Conservation (phyloP, 2,329 filamentous ascomycete genomes). For the Aspergillus ochraceoroseus region DNA sequence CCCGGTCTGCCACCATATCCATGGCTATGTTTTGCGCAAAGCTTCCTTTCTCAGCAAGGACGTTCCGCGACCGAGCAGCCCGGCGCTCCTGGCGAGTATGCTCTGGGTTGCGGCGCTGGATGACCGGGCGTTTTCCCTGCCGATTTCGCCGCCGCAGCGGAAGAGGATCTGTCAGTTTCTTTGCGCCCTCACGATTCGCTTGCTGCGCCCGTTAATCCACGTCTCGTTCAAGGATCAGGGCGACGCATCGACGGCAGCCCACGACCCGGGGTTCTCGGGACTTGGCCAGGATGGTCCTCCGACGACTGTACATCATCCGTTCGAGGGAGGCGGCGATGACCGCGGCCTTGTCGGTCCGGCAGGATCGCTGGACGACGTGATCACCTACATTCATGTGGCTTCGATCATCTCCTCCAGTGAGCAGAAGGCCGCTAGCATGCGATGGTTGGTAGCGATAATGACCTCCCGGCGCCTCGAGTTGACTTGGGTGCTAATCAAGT, state of each 20-base stretch:
- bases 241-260: constrained; percentile 34
- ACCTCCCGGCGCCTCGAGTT: neutral
- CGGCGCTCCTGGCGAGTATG: constrained; percentile 84
- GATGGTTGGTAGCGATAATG: constrained; percentile 54
- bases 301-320: constrained; percentile 54
- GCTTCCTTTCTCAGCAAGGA: constrained; percentile 77
- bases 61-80: constrained; percentile 73
- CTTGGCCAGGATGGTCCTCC: constrained; percentile 73
- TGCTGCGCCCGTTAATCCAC: constrained; percentile 83
- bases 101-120: constrained; percentile 96
- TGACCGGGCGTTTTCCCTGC: constrained; percentile 78
- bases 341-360: constrained; percentile 49
- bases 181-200: constrained; percentile 74
- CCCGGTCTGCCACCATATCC: constrained; percentile 82
- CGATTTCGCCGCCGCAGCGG: constrained; percentile 74
- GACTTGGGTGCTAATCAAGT: neutral
- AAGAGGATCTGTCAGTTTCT: constrained; percentile 84
- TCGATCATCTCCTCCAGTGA: constrained; percentile 90
- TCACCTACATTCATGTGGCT: constrained; percentile 86
- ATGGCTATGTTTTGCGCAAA: constrained; percentile 85
- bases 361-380: constrained; percentile 78
- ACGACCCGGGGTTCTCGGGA: constrained; percentile 49
- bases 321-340: constrained; percentile 55
- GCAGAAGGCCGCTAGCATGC: constrained; percentile 86
- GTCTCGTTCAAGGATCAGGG: constrained; percentile 54